A percentile compares a stretch with the other conserved stretches of the same genome.
These are phyloP conservation scores for Edaphochlamys debaryana DNA, from an alignment of 139 green algal species.

Conservation along the genomic window DNA sequence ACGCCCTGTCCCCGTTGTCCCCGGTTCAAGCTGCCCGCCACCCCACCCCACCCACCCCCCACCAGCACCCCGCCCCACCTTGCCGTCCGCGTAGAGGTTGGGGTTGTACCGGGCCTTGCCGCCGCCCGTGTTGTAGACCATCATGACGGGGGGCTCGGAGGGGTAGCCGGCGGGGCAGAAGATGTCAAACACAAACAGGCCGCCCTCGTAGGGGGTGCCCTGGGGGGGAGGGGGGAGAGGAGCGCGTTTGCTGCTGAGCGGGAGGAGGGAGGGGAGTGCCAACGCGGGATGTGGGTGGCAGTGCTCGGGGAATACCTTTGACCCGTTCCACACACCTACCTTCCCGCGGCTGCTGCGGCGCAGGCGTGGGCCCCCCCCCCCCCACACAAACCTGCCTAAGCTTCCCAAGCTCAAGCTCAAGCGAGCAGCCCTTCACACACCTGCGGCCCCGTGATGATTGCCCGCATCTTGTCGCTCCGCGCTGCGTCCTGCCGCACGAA, in stretches of 20 bases:
- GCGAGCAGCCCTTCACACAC: too few relatives aligned
- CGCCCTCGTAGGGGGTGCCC: constrained; percentile 83
- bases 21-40: too few relatives aligned
- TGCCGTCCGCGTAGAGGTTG: constrained; percentile 88
- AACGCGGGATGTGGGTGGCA: too few relatives aligned
- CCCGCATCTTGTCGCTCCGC: constrained; percentile 75
- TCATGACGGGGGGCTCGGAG: constrained; percentile 74
- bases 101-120: constrained; percentile 81
- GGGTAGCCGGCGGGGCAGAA: constrained; percentile 86
- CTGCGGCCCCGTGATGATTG: constrained; percentile 28
- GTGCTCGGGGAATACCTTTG: too few relatives aligned
- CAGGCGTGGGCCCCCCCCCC: not conserved
- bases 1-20: not conserved
- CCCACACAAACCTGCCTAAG: too few relatives aligned
- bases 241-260: not conserved
- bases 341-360: too few relatives aligned
- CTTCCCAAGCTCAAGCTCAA: too few relatives aligned
- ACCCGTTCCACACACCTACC: too few relatives aligned
- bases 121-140: constrained; percentile 77
- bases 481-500: constrained; percentile 74
- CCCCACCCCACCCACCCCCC: not conserved
- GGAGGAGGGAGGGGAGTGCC: not conserved
- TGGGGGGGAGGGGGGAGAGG: constrained; percentile 46
- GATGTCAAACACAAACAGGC: constrained; percentile 87
- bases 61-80: constrained; percentile 52